These are phyloP conservation scores for Dimargaris xerosporica DNA, from an alignment of 192 early-diverging fungal genomes.

Conservation along the genomic window DNA sequence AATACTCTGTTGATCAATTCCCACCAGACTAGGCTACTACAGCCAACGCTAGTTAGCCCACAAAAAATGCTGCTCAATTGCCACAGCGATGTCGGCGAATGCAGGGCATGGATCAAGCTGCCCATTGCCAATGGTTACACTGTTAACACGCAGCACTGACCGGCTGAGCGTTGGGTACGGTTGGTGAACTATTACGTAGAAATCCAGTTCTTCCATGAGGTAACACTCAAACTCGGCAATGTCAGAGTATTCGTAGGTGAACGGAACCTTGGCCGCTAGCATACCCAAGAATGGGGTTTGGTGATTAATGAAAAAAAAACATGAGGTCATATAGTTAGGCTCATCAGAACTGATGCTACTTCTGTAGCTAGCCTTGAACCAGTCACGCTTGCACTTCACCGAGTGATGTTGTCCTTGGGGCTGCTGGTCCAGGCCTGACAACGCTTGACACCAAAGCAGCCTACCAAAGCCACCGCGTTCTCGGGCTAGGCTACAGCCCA, in stretches of 20 bases:
- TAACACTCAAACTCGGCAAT: constrained; percentile 91
- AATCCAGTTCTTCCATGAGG: constrained; percentile 78
- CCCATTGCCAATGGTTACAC: neutral
- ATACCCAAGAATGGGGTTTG: constrained; percentile 12
- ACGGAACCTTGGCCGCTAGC: constrained; percentile 21
- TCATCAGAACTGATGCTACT: neutral
- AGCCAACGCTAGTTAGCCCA: too few relatives aligned
- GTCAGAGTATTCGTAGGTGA: constrained; percentile 48
- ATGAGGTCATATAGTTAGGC: neutral
- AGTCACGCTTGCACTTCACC: neutral
- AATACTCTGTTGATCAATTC: constrained; percentile 14
- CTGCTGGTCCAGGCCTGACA: neutral
- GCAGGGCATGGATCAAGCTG: too few relatives aligned
- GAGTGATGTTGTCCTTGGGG: neutral
- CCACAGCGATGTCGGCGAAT: too few relatives aligned
- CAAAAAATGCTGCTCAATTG: too few relatives aligned
- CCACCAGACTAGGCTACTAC: neutral
- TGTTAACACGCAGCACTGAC: constrained; percentile 29
- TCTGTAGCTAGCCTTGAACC: neutral
- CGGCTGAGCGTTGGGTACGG: constrained; percentile 67
- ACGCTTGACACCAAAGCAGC: neutral
- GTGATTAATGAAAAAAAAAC: neutral
- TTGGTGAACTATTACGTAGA: constrained; percentile 76
- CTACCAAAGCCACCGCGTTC: too few relatives aligned
- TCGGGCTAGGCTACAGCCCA: too few relatives aligned